Evolutionary conservation across 176 grass and related monocot species (phyloP).

Genomic region (Secale cereale): DNA sequence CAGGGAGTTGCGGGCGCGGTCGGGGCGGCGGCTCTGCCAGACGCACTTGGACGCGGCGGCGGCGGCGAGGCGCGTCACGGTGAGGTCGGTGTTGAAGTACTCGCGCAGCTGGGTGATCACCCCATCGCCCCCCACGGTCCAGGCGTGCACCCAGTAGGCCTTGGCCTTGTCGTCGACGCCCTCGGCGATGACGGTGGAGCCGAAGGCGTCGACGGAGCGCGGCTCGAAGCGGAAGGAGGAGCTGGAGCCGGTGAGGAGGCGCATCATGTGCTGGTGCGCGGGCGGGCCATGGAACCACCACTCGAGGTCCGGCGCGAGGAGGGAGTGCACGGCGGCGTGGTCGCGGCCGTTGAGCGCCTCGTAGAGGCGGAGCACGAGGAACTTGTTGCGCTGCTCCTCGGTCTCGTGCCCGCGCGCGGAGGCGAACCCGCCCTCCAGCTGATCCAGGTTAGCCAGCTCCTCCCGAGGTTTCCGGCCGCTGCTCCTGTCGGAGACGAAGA

Average conservation of each 20-base stretch:
- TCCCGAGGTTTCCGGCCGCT: neutral
- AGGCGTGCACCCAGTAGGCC: conserved; percentile 82
- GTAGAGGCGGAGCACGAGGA: conserved; percentile 67
- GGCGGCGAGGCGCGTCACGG: conserved; percentile 66
- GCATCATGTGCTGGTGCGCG: conserved; percentile 84
- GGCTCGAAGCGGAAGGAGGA: conserved; percentile 50
- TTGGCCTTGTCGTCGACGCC: neutral
- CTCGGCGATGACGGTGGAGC: conserved; percentile 79
- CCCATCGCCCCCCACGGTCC: conserved; percentile 67
- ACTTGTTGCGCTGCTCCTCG: conserved; percentile 53
- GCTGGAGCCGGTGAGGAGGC: conserved; percentile 53
- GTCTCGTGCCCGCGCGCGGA: neutral
- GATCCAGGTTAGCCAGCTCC: conserved; percentile 42
- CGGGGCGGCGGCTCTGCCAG: conserved; percentile 60
- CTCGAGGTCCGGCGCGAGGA: conserved; percentile 76
- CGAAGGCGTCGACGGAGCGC: conserved; percentile 44
- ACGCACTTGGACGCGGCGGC: conserved; percentile 26
- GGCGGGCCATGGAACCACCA: conserved; percentile 99
- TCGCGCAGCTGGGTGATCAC: conserved; percentile 83
- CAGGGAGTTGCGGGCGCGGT: conserved; percentile 41
- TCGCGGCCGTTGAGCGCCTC: conserved; percentile 62
- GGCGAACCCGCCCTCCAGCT: conserved; percentile 16
- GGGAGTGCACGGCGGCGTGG: conserved; percentile 43
- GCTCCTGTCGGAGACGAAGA: conserved; percentile 1
- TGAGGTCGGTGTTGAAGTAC: conserved; percentile 94